Conservation (phyloP, 1,139 yeast species). For the Meyerozyma smithsonii region DNA sequence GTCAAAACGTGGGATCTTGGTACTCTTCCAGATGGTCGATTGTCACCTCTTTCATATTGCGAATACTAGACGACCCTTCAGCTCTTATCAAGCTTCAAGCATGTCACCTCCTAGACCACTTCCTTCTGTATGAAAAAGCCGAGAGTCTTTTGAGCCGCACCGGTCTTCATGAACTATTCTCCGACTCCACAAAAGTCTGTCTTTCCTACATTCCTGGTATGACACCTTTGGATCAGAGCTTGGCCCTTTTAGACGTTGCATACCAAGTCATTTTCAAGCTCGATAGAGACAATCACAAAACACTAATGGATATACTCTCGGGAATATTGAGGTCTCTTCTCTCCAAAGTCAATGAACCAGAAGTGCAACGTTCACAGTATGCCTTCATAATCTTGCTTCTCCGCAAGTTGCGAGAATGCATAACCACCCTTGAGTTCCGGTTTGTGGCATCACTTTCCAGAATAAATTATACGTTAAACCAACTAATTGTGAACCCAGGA, state of each 20-base stretch:
- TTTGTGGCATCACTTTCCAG: slow-evolving; percentile 27
- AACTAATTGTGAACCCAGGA: slow-evolving; percentile 25
- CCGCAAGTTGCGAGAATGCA: slow-evolving; percentile 11
- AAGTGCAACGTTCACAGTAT: slow-evolving; percentile 11
- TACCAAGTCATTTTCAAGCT: slow-evolving; percentile 18
- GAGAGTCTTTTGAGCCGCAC: slow-evolving; percentile 21
- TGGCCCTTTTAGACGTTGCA: slow-evolving; percentile 19
- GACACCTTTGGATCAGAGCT: slow-evolving; percentile 28
- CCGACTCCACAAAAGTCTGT: slow-evolving; percentile 34
- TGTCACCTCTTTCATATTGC: slow-evolving; percentile 45
- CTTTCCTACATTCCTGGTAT: slow-evolving; percentile 43
- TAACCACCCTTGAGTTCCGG: slow-evolving; percentile 12
- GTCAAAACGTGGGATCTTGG: slow-evolving; percentile 12
- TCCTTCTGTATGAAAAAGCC: slow-evolving; percentile 20
- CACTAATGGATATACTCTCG: slow-evolving; percentile 13
- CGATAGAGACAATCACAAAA: slow-evolving; percentile 5
- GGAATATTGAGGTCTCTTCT: slow-evolving; percentile 19
- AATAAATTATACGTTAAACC: slow-evolving; percentile 25
- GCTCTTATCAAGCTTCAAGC: slow-evolving; percentile 41
- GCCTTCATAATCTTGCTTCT: slow-evolving; percentile 12
- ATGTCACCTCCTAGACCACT: slow-evolving; percentile 24
- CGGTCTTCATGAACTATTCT: slow-evolving; percentile 41
- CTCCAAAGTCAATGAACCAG: slow-evolving; percentile 19
- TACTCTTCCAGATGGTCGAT: slow-evolving; percentile 35
- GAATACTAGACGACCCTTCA: slow-evolving; percentile 49